Percentiles rank a stretch among this genome's conserved stretches.
Conservation (phyloP, 371 early-diverging fungal genomes). For the Blakeslea trispora region DNA sequence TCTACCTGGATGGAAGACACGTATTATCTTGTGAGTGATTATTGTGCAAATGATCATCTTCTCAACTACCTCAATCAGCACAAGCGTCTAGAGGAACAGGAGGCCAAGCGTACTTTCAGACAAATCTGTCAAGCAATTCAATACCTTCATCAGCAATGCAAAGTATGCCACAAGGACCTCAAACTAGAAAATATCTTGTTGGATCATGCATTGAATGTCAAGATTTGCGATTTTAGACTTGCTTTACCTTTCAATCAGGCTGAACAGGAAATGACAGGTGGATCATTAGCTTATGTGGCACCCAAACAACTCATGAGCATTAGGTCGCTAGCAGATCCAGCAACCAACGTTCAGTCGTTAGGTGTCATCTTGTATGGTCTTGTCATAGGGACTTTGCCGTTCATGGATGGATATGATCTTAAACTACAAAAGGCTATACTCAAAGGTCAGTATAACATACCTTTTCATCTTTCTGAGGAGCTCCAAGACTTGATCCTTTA, state of each 20-base stretch:
- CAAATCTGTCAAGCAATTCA: conserved; percentile 73
- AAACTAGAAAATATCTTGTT: conserved; percentile 92
- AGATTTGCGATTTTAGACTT: conserved; percentile 92
- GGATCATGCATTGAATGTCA: conserved; percentile 54
- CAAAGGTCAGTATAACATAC: conserved; percentile 49
- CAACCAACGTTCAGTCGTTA: conserved; percentile 83
- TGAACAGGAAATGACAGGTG: conserved; percentile 45
- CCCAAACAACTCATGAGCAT: conserved; percentile 68
- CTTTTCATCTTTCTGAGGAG: conserved; percentile 17
- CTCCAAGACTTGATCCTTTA: conserved; percentile 21
- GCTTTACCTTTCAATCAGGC: conserved; percentile 49
- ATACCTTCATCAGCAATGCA: conserved; percentile 77
- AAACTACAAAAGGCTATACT: conserved; percentile 71
- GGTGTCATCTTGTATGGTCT: conserved; percentile 80
- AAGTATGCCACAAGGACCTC: conserved; percentile 88
- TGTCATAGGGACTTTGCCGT: conserved; percentile 73
- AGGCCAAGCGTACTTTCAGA: conserved; percentile 57
- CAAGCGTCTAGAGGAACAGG: conserved; percentile 39
- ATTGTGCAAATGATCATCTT: conserved; percentile 61
- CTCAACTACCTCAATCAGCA: conserved; percentile 32
- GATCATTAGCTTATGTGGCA: conserved; percentile 78
- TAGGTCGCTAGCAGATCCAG: conserved; percentile 49
- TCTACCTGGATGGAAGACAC: conserved; percentile 50
- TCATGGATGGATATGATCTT: conserved; percentile 73
- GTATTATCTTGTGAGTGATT: conserved; percentile 71